Evolutionary conservation across 192 early-diverging fungal species (phyloP).

Genomic region (Rhizophagus prolifer): DNA sequence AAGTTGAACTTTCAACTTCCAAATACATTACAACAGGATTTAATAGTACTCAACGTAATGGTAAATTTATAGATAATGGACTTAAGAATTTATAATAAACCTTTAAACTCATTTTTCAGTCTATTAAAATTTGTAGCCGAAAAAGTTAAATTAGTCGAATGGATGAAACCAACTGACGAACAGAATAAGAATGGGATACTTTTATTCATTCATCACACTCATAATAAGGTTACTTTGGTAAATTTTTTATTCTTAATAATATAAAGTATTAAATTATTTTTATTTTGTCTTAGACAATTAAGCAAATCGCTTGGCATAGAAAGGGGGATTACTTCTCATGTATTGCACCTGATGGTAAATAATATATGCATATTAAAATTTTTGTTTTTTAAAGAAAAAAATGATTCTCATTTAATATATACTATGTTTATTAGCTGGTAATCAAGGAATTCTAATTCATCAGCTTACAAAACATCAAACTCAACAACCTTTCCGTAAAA

Average conservation of each 20-base stretch:
- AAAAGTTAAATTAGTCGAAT: slow-evolving; percentile 36
- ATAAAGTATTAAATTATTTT: neutral
- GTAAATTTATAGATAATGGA: slow-evolving; percentile 11
- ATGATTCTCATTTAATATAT: neutral
- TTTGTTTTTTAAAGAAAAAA: neutral
- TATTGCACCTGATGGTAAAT: slow-evolving; percentile 74
- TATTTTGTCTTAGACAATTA: slow-evolving; percentile 51
- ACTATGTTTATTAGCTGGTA: slow-evolving; percentile 38
- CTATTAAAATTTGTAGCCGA: slow-evolving; percentile 22
- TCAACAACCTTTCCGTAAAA: slow-evolving; percentile 89
- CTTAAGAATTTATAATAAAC: slow-evolving; percentile 32
- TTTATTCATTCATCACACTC: slow-evolving; percentile 52
- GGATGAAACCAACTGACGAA: slow-evolving; percentile 53
- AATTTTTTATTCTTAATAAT: neutral
- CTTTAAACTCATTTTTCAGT: slow-evolving; percentile 32
- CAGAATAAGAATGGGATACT: slow-evolving; percentile 50
- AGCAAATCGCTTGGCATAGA: slow-evolving; percentile 89
- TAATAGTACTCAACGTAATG: slow-evolving; percentile 26
- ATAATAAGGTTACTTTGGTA: neutral
- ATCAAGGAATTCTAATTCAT: slow-evolving; percentile 84
- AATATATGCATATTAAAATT: neutral
- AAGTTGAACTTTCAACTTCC: slow-evolving; percentile 42
- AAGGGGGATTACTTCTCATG: slow-evolving; percentile 96
- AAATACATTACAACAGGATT: slow-evolving; percentile 50
- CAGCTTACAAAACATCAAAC: slow-evolving; percentile 85